A percentile compares a stretch with the other conserved stretches of the same genome.
Evolutionary conservation across 805 yeast genomes (phyloP).

Genomic region (Lipomyces japonicus): DNA sequence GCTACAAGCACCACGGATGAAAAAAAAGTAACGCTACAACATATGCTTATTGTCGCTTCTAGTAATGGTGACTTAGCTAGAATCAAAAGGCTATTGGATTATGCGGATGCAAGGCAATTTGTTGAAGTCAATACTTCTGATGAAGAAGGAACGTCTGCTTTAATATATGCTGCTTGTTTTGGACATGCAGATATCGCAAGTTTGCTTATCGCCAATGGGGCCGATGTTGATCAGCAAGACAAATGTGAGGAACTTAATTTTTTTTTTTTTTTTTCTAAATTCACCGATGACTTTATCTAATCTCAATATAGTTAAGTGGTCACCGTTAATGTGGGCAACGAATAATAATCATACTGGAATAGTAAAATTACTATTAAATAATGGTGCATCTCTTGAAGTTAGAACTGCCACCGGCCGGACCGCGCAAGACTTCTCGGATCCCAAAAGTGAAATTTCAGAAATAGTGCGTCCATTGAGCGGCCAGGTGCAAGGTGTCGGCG

Average conservation of each 20-base stretch:
- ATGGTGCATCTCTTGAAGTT: constrained; percentile 60
- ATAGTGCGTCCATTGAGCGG: constrained; percentile 40
- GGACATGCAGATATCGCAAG: constrained; percentile 40
- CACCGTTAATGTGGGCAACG: constrained; percentile 82
- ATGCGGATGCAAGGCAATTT: constrained; percentile 25
- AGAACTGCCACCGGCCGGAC: constrained; percentile 43
- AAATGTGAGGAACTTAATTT: constrained; percentile 24
- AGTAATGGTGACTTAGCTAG: constrained; percentile 38
- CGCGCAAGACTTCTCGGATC: constrained; percentile 57
- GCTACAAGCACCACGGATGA: constrained; percentile 9
- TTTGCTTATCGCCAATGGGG: constrained; percentile 38
- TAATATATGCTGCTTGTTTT: constrained; percentile 42
- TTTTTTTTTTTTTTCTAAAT: neutral
- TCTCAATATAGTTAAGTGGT: constrained; percentile 38
- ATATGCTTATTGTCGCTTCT: constrained; percentile 36
- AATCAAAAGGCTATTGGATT: constrained; percentile 35
- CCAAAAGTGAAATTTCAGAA: constrained; percentile 54
- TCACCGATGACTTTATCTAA: too few relatives aligned
- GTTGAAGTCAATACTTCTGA: constrained; percentile 39
- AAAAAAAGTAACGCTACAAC: constrained; percentile 31
- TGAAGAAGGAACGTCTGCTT: constrained; percentile 41
- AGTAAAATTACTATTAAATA: constrained; percentile 54
- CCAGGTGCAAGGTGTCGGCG: constrained; percentile 7
- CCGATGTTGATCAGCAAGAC: constrained; percentile 39
- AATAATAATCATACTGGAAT: constrained; percentile 55